These are phyloP conservation scores for Cetraspora pellucida DNA, from an alignment of 192 early-diverging fungal genomes.

Conservation along the genomic window DNA sequence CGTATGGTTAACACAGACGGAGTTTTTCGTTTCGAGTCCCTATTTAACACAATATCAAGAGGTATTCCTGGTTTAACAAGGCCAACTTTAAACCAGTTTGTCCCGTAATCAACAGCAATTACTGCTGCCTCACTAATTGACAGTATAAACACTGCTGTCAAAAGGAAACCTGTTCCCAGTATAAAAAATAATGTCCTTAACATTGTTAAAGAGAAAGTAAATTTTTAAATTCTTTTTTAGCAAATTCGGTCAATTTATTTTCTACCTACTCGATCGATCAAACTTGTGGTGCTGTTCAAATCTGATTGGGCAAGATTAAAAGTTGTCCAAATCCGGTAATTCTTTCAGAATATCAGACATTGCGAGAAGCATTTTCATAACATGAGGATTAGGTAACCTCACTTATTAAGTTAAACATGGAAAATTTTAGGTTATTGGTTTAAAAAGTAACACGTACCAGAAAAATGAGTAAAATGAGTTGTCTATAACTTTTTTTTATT, in stretches of 20 bases:
- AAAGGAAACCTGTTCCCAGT: not conserved
- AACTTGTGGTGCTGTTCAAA: not conserved
- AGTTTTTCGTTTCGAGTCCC: constrained; percentile 95
- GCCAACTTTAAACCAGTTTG: constrained; percentile 96
- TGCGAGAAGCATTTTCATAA: too few species aligned
- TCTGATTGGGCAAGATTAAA: not conserved
- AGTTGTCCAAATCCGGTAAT: not conserved
- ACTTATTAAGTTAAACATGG: too few species aligned
- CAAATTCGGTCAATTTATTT: not conserved
- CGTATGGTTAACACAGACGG: constrained; percentile 78
- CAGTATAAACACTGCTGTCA: not conserved
- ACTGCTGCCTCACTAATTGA: constrained; percentile 62
- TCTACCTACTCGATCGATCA: not conserved
- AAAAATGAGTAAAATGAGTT: too few species aligned
- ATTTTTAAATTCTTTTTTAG: not conserved
- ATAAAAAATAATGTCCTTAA: not conserved
- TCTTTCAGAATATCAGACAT: not conserved
- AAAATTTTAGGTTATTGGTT: too few species aligned
- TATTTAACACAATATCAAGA: constrained; percentile 93
- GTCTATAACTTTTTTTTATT: too few species aligned
- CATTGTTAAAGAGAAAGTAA: too few species aligned
- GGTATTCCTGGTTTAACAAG: constrained; percentile 88
- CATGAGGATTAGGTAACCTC: too few species aligned
- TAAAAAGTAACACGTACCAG: too few species aligned
- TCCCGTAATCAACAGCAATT: constrained; percentile 95